These are phyloP conservation scores for Garcia nutans DNA, from an alignment of 345 rosid genomes.

Conservation along the genomic window DNA sequence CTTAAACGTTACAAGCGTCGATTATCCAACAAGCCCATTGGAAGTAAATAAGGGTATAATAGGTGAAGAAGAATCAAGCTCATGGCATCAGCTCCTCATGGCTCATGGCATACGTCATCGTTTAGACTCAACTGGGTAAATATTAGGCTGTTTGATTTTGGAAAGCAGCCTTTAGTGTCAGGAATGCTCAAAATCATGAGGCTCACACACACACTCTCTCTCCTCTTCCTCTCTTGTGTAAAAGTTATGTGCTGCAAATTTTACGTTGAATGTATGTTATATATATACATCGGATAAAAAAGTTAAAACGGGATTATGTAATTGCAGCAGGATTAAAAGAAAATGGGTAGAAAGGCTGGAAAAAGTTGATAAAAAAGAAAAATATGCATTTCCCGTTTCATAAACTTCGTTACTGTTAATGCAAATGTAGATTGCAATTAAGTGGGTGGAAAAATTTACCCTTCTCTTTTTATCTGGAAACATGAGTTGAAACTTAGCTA, in stretches of 20 bases:
- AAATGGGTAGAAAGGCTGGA: slow-evolving; percentile 22
- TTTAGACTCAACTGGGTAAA: slow-evolving; percentile 17
- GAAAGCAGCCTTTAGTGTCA: slow-evolving; percentile 24
- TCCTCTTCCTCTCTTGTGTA: slow-evolving; percentile 14
- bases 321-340: slow-evolving; percentile 31
- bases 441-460: not conserved
- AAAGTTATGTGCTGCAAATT: slow-evolving; percentile 35
- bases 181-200: not conserved
- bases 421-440: not conserved
- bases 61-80: slow-evolving; percentile 41
- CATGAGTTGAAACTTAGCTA: not conserved
- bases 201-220: slow-evolving; percentile 3
- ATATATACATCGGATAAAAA: slow-evolving; percentile 31
- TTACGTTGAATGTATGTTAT: slow-evolving; percentile 24
- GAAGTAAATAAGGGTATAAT: slow-evolving; percentile 29
- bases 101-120: slow-evolving; percentile 17
- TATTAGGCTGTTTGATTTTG: slow-evolving; percentile 36
- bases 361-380: slow-evolving; percentile 14
- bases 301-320: slow-evolving; percentile 24
- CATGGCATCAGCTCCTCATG: slow-evolving; percentile 23
- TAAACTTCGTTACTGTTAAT: not conserved
- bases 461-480: not conserved
- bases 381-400: not conserved
- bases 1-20: slow-evolving; percentile 93
- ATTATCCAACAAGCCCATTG: slow-evolving; percentile 51